These are phyloP conservation scores for Piper longum DNA, from an alignment of 164 flowering plant species.

Conservation along the genomic window DNA sequence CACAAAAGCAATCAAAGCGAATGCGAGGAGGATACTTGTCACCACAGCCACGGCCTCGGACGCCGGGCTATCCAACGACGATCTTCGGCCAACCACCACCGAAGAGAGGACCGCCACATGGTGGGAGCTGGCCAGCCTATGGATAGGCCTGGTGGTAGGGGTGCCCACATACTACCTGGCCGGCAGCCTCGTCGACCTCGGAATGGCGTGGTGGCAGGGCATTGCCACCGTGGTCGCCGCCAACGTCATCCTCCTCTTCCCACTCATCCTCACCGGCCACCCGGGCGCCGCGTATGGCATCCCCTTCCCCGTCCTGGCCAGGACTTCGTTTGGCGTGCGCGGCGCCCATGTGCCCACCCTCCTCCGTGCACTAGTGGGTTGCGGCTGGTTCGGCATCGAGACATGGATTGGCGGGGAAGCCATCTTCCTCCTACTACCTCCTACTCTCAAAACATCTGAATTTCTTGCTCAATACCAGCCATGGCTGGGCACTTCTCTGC, in stretches of 20 bases:
- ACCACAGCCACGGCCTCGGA: not conserved
- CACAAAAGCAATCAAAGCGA: not conserved
- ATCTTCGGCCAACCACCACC: constrained; percentile 51
- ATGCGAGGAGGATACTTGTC: not conserved
- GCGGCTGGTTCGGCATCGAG: constrained; percentile 95
- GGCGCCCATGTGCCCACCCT: constrained; percentile 84
- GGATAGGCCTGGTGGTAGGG: constrained; percentile 85
- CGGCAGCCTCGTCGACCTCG: constrained; percentile 79
- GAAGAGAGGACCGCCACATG: constrained; percentile 41
- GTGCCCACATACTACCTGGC: constrained; percentile 84
- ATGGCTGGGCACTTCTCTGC: constrained; percentile 77
- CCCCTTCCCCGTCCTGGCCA: constrained; percentile 71
- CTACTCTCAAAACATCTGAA: constrained; percentile 21
- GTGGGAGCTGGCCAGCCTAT: constrained; percentile 68
- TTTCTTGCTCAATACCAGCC: constrained; percentile 15
- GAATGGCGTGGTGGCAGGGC: constrained; percentile 99
- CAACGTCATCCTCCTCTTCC: constrained; percentile 49
- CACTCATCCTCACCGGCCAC: constrained; percentile 60
- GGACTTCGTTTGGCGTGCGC: constrained; percentile 66
- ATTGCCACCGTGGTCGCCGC: constrained; percentile 71
- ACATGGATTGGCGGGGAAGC: constrained; percentile 95
- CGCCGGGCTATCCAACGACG: constrained; percentile 45
- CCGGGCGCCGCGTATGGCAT: constrained; percentile 76
- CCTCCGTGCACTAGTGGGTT: constrained; percentile 66
- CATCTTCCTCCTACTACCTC: constrained; percentile 57